These are phyloP conservation scores for Lactarius deliciosus DNA, from an alignment of 768 basidiomycete genomes.

Conservation along the genomic window DNA sequence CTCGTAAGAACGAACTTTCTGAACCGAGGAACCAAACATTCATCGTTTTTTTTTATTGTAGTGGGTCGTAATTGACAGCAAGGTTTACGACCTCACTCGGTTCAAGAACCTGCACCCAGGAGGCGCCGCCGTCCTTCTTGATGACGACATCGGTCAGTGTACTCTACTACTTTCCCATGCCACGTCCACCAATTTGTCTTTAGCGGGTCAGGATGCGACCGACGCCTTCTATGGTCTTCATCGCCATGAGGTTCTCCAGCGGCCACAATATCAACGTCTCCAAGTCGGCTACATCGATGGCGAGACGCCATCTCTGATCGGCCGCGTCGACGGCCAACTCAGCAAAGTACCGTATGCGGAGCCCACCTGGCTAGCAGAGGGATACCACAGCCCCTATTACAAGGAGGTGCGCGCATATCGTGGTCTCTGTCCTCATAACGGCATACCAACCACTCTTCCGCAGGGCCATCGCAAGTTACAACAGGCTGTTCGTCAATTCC, in stretches of 20 bases:
- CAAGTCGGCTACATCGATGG: slow-evolving; percentile 73
- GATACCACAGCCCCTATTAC: slow-evolving; percentile 77
- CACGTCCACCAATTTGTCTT: neutral
- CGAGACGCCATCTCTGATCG: slow-evolving; percentile 53
- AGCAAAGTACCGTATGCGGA: slow-evolving; percentile 86
- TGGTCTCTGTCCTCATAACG: neutral
- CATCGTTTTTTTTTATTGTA: slow-evolving; percentile 31
- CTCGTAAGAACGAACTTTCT: slow-evolving; percentile 47
- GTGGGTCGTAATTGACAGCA: slow-evolving; percentile 85
- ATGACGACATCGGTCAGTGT: slow-evolving; percentile 64
- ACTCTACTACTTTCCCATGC: neutral
- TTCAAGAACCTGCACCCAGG: slow-evolving; percentile 86
- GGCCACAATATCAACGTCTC: slow-evolving; percentile 70
- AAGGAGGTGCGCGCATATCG: slow-evolving; percentile 51
- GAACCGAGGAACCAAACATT: neutral
- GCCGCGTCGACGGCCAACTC: slow-evolving; percentile 53
- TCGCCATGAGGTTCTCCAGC: slow-evolving; percentile 76
- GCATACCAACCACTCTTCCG: slow-evolving; percentile 13
- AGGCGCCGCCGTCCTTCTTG: slow-evolving; percentile 73
- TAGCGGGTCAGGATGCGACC: slow-evolving; percentile 85
- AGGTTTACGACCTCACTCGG: slow-evolving; percentile 79
- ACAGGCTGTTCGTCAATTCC: slow-evolving; percentile 58
- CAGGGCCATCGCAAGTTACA: slow-evolving; percentile 66
- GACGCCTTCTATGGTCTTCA: slow-evolving; percentile 89
- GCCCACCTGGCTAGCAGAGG: slow-evolving; percentile 73